phyloP scores from a whole-genome alignment of 768 basidiomycete species.

The Termitomyces sp. region DNA sequence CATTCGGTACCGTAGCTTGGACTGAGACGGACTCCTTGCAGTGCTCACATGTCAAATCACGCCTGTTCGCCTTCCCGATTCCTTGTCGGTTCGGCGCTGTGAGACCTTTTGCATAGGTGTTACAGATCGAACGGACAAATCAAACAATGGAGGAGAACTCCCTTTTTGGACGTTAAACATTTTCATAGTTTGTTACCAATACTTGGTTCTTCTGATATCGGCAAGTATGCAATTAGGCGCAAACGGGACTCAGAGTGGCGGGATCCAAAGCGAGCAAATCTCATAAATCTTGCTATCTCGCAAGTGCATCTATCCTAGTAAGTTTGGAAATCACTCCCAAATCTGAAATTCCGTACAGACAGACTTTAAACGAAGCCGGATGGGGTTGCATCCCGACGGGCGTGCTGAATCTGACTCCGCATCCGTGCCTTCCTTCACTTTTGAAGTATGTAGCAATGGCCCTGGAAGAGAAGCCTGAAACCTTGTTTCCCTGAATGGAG shows the following conservation, averaged over 20 bases:
- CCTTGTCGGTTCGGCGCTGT: conserved; percentile 5
- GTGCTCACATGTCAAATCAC: conserved; percentile 3
- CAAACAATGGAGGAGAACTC: conserved; percentile 4
- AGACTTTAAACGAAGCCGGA: conserved; percentile 18
- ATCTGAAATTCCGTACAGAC: conserved; percentile 10
- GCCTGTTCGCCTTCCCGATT: background rate
- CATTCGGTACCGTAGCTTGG: conserved; percentile 10
- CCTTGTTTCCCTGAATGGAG: conserved; percentile 28
- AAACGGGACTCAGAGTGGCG: background rate
- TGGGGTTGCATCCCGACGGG: conserved; percentile 17
- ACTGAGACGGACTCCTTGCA: conserved; percentile 2
- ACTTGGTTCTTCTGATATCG: background rate
- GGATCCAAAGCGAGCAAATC: background rate
- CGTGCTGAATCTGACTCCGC: conserved; percentile 17
- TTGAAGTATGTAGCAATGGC: conserved; percentile 11
- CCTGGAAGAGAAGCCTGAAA: conserved; percentile 25
- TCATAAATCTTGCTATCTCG: conserved; percentile 1
- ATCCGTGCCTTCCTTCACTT: conserved; percentile 19
- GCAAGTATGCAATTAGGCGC: background rate
- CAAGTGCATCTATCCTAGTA: background rate
- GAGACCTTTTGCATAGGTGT: background rate
- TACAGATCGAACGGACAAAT: background rate
- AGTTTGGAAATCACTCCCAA: background rate
- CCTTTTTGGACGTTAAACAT: background rate
- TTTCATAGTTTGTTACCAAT: background rate